Evolutionary conservation across 208 protist species (phyloP).

Genomic region (Trypanosoma grayi): DNA sequence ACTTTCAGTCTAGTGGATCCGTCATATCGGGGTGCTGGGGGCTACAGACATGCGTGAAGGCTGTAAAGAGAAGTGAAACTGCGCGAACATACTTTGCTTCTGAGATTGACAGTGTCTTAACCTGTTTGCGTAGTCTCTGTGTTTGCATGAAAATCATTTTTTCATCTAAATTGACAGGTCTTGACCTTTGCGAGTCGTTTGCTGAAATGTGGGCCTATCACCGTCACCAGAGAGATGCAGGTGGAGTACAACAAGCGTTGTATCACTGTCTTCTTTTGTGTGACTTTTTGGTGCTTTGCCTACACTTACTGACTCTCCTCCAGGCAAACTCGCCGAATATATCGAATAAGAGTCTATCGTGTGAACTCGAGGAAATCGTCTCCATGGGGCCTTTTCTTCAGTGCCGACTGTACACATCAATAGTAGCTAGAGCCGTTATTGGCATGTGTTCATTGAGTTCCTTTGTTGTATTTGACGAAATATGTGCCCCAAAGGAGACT

Average conservation of each 20-base stretch:
- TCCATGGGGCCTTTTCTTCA: constrained; percentile 25
- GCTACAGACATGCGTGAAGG: constrained; percentile 19
- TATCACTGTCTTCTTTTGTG: constrained; percentile 18
- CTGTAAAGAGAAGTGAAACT: background rate
- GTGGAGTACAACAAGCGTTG: background rate
- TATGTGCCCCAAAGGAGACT: background rate
- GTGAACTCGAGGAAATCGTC: constrained; percentile 6
- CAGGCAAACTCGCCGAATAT: constrained; percentile 10
- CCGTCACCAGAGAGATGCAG: constrained; percentile 20
- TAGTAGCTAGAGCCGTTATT: constrained; percentile 25
- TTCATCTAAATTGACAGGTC: background rate
- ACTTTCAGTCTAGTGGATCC: constrained; percentile 18
- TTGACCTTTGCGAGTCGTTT: constrained; percentile 17
- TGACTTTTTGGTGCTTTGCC: constrained; percentile 19
- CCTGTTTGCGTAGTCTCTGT: constrained; percentile 12
- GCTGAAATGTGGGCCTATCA: constrained; percentile 11
- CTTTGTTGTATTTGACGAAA: constrained; percentile 17
- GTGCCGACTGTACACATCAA: constrained; percentile 32
- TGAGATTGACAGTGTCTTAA: constrained; percentile 5
- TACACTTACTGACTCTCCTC: constrained; percentile 24
- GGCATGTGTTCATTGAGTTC: constrained; percentile 26
- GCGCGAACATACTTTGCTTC: constrained; percentile 1
- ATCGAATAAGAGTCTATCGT: constrained; percentile 1
- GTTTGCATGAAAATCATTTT: constrained; percentile 9
- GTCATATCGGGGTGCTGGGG: constrained; percentile 24